Conservation (phyloP, 441 rosid genomes). For the Pelargonium citronellum region DNA sequence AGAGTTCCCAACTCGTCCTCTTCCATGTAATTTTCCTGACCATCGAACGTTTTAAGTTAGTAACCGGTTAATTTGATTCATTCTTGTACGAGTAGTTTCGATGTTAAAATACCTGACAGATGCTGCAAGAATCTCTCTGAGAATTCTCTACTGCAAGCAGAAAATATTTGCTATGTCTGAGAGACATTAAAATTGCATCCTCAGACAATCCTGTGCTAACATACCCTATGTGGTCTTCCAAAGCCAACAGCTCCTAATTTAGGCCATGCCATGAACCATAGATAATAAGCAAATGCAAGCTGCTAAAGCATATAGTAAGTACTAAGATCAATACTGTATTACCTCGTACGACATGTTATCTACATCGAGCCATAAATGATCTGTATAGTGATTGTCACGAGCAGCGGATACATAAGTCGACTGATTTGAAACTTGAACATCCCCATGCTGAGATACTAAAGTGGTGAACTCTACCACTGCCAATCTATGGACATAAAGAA, state of each 20-base stretch:
- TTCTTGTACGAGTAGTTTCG: too few relatives aligned
- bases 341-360: slow-evolving; percentile 10
- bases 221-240: slow-evolving; percentile 25
- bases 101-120: slow-evolving; percentile 22
- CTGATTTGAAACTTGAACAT: not conserved
- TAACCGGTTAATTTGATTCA: too few relatives aligned
- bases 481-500: not conserved
- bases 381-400: not conserved
- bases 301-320: not conserved
- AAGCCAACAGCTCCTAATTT: slow-evolving; percentile 22
- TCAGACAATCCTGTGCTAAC: slow-evolving; percentile 23
- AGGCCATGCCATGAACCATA: not conserved
- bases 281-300: not conserved
- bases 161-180: slow-evolving; percentile 19
- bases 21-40: slow-evolving; percentile 18
- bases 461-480: not conserved
- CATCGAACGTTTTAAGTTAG: too few relatives aligned
- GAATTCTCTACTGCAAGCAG: not conserved
- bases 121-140: slow-evolving; percentile 23
- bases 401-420: not conserved
- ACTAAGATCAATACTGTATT: not conserved
- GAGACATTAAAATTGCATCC: slow-evolving; percentile 17
- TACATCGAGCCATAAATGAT: slow-evolving; percentile 5
- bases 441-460: not conserved
- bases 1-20: slow-evolving; percentile 20